These are phyloP conservation scores for Penicillium riverlandense DNA, from an alignment of 495 filamentous ascomycete genomes.

Conservation along the genomic window DNA sequence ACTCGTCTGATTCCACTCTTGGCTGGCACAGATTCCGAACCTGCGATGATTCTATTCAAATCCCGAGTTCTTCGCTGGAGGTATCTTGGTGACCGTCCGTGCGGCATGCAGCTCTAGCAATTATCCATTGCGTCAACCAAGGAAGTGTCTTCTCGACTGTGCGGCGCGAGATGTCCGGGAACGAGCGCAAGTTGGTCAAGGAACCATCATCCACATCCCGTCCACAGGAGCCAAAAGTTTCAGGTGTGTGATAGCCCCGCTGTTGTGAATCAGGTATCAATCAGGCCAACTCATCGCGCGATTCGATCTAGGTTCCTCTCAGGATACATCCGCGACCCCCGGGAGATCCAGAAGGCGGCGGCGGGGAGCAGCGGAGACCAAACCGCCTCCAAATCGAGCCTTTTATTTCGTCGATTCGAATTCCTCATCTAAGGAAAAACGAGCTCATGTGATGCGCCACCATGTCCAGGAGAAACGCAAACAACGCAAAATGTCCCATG, in stretches of 20 bases:
- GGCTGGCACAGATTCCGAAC: constrained; percentile 1
- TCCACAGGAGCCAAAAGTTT: constrained; percentile 3
- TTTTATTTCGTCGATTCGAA: constrained; percentile 42
- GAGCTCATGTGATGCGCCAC: constrained; percentile 44
- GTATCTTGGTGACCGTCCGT: constrained; percentile 15
- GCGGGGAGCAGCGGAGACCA: constrained; percentile 8
- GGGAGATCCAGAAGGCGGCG: constrained; percentile 22
- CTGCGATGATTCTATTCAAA: constrained; percentile 20
- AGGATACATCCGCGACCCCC: constrained; percentile 9
- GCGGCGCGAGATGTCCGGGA: constrained; percentile 22
- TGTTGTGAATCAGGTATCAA: too few relatives aligned
- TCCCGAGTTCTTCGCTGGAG: constrained; percentile 13
- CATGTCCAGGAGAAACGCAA: constrained; percentile 40
- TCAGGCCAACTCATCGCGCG: too few relatives aligned
- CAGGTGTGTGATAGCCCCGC: constrained; percentile 7
- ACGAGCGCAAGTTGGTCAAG: constrained; percentile 8
- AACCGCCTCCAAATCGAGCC: constrained; percentile 21
- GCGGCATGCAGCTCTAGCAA: constrained; percentile 19
- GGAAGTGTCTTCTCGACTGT: background rate
- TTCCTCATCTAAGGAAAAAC: constrained; percentile 38
- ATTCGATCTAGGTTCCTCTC: constrained; percentile 9
- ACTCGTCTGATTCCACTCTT: background rate
- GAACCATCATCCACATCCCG: background rate
- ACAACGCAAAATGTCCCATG: constrained; percentile 24
- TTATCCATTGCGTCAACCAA: constrained; percentile 4